Percentiles rank a stretch among this genome's conserved stretches.
These are phyloP conservation scores for Calycina marina DNA, from an alignment of 2,329 filamentous ascomycete species.

Conservation along the genomic window DNA sequence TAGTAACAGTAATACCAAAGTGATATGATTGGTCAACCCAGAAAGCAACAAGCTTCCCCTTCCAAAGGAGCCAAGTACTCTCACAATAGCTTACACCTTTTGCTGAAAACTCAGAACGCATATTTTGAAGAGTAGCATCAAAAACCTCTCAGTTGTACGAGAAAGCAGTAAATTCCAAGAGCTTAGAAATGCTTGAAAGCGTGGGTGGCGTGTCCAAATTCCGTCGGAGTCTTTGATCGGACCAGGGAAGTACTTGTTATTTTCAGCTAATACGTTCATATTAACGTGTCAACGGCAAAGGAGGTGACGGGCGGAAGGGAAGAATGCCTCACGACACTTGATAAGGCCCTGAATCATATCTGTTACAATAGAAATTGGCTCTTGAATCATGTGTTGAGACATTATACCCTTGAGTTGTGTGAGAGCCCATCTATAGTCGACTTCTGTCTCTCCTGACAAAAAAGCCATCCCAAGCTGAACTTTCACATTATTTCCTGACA, in stretches of 20 bases:
- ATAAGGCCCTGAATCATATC: background rate
- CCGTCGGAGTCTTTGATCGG: background rate
- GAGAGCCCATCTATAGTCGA: background rate
- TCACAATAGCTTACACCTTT: background rate
- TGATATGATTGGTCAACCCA: background rate
- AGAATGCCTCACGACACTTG: background rate
- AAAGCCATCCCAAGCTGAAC: background rate
- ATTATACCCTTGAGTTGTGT: background rate
- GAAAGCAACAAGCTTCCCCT: background rate
- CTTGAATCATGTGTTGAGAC: background rate
- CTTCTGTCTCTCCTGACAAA: background rate
- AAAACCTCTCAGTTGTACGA: background rate
- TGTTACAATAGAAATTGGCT: constrained; percentile 1
- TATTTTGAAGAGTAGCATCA: background rate
- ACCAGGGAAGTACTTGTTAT: constrained; percentile 1
- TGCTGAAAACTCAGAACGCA: background rate
- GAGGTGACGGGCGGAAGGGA: background rate
- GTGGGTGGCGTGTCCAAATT: background rate
- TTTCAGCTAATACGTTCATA: constrained; percentile 1
- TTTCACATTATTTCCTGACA: background rate
- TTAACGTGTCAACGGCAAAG: constrained; percentile 2
- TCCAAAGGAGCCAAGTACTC: constrained; percentile 1
- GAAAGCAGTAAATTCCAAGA: background rate
- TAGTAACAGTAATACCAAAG: constrained; percentile 1
- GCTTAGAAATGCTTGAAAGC: background rate